Evolutionary conservation across 495 filamentous ascomycete genomes (phyloP), one percentile per base, ranked within the genome.

Genomic region (Hypoxylon lienhwacheense): DNA sequence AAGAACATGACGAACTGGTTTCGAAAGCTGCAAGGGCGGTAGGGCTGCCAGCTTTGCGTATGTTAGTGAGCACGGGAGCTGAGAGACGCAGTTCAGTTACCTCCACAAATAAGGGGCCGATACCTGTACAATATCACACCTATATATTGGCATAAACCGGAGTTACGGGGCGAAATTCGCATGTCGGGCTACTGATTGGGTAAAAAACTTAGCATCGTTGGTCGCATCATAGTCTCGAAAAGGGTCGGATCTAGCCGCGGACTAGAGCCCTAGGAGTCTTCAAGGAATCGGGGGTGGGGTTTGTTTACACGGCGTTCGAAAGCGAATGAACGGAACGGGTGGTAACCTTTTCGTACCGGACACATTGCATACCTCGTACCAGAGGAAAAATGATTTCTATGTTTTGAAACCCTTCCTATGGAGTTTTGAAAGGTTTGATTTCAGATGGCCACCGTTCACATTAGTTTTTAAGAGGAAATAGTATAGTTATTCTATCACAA

Each of bases 1-100:
- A 70, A 35, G 37, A 58, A 37, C 22, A 56, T 70, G 49, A 24
- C 59, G 32, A 61, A 58, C 24, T 70, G 67, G 67, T 49, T 70
- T 46, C 65, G 65, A 24, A 67, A 61, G 52, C 37, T 67, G 12
- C 60, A 61, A 25, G 55, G 45, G 56, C 67, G 67, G 45, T 70
- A 70, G 67, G 37, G 53, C 40, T 59, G 65, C 50, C 55, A 12
- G 32, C 6, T 19, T 5, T 53, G 53, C 33, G 21, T 33, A 14
- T 53, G 20, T 15, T 53, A 41, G 26, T 15, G 6, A 43, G 35
- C 19, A n/a, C 4, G 26, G 25, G 36, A 41, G 31, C n/a, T 2
- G 26, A 11, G 34, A 25, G 21, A 34, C 22, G 12, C 11, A 8
- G 11, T 4, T 15, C 5, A 5, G 15, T 43, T 16, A 33, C 4